These are phyloP conservation scores for Vicia villosa DNA, from an alignment of 306 rosid species.

Conservation along the genomic window DNA sequence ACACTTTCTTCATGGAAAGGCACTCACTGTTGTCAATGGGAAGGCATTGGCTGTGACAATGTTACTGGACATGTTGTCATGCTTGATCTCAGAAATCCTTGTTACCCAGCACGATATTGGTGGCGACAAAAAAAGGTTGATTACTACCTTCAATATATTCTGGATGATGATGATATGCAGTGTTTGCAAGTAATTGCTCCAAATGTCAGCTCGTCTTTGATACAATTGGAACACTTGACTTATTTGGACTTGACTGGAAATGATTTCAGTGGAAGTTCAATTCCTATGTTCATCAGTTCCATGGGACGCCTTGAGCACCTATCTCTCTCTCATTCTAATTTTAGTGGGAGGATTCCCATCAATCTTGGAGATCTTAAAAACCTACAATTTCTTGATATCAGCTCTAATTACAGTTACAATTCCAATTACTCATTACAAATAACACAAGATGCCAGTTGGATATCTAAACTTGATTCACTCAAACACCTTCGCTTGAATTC, in stretches of 20 bases:
- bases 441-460: slow-evolving; percentile 19
- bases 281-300: slow-evolving; percentile 7
- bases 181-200: not conserved
- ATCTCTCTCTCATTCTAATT: not conserved
- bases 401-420: not conserved
- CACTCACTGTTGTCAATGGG: slow-evolving; percentile 34
- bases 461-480: slow-evolving; percentile 21
- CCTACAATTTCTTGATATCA: slow-evolving; percentile 2
- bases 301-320: not conserved
- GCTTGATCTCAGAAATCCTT: slow-evolving; percentile 5
- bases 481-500: slow-evolving; percentile 16
- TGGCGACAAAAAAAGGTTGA: no score
- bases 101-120: not conserved
- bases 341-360: slow-evolving; percentile 9
- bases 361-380: slow-evolving; percentile 29
- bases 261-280: not conserved
- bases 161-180: no score
- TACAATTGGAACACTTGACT: slow-evolving; percentile 25
- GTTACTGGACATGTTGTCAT: slow-evolving; percentile 29
- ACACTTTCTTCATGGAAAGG: slow-evolving; percentile 34
- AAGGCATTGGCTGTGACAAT: slow-evolving; percentile 29
- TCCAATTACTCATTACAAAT: not conserved
- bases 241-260: slow-evolving; percentile 30
- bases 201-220: not conserved
- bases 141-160: no score